Percentiles rank a stretch among this genome's conserved stretches.
Evolutionary conservation across 768 basidiomycete genomes (phyloP).

Genomic region (Dentipellis fragilis): DNA sequence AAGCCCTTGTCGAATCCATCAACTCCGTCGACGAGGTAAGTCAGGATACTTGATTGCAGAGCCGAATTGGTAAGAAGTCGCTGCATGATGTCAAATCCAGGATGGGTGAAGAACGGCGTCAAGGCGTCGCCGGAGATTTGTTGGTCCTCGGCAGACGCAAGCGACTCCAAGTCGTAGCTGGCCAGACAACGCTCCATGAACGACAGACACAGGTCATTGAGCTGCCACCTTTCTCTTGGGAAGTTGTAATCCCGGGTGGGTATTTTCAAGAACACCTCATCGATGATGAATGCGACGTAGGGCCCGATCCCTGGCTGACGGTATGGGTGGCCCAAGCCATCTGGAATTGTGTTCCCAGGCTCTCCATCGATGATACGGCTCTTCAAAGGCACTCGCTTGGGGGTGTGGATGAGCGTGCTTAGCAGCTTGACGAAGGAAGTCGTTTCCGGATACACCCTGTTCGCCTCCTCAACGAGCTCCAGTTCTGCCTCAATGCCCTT

Average conservation of each 20-base stretch:
- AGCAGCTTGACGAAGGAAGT: slow-evolving; percentile 82
- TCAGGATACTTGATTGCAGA: slow-evolving; percentile 64
- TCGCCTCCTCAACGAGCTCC: slow-evolving; percentile 75
- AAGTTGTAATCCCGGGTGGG: slow-evolving; percentile 64
- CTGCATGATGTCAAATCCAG: slow-evolving; percentile 81
- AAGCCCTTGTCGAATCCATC: slow-evolving; percentile 65
- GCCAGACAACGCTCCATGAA: slow-evolving; percentile 81
- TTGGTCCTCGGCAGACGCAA: slow-evolving; percentile 45
- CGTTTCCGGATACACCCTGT: slow-evolving; percentile 78
- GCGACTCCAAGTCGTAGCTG: slow-evolving; percentile 68
- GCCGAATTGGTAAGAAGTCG: slow-evolving; percentile 64
- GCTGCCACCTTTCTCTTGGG: slow-evolving; percentile 74
- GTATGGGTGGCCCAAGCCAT: slow-evolving; percentile 71
- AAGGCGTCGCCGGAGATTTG: slow-evolving; percentile 42
- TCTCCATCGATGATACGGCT: slow-evolving; percentile 50
- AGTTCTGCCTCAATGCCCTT: slow-evolving; percentile 83
- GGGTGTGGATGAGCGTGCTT: slow-evolving; percentile 73
- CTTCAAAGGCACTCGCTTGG: slow-evolving; percentile 57
- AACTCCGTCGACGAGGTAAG: slow-evolving; percentile 73
- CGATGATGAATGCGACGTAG: slow-evolving; percentile 79
- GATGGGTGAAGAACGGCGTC: slow-evolving; percentile 55
- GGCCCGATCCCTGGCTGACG: slow-evolving; percentile 74
- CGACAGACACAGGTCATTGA: slow-evolving; percentile 74
- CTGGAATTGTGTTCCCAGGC: slow-evolving; percentile 66
- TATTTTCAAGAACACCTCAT: slow-evolving; percentile 79